Base-by-base conservation (phyloP, 2,329 filamentous ascomycete species). In the Penicillium hesseltinei region DNA sequence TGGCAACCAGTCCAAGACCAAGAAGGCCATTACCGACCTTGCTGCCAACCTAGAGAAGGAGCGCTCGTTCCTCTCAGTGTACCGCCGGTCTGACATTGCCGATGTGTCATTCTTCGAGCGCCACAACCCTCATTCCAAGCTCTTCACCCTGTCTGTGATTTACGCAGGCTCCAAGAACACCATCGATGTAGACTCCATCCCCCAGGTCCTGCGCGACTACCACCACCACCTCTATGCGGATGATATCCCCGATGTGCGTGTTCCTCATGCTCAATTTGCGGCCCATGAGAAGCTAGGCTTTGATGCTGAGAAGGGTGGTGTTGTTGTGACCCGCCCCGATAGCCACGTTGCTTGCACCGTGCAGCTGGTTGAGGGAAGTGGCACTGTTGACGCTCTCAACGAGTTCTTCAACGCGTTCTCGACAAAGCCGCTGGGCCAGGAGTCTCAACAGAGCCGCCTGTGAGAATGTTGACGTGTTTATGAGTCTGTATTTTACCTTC, bases 241-340 rank as follows among this genome's bases (percentile, higher is more conserved):
- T 67, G 91, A 96, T 73, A 81, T 89, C 47, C 87, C 84, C 78
- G 90, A 94, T 70, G 79, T 82, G 43, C 81, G 84, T 7, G 87
- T 91, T 0, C 86, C 88, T 0, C 80, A 88, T 21, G 88, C 89
- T 1, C 81, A 81, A 65, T 91, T 88, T 5, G 82, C 90, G 3
- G 91, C 91, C 5, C 92, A 97, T 74, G 87, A 88, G 42, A 96
- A 96, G 81, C 88, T 96, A 81, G 92, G 92, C 0, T 73, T 96
- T 27, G 83, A 88, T 62, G 80, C 88, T 68, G 85, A 89, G 60
- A 82, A 79, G 60, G 91, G 91, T 11, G 91, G 88, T 56, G 84
- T 96, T 2, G 87, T 95, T 2, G 88, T 96, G 10, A 90, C 95
- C 8, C 80, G 92, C 44, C 92, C 92, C 0, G 92, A 96, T 73